phyloP scores from a whole-genome alignment of 2,329 filamentous ascomycete species.

The Colletotrichum ledebouriae region DNA sequence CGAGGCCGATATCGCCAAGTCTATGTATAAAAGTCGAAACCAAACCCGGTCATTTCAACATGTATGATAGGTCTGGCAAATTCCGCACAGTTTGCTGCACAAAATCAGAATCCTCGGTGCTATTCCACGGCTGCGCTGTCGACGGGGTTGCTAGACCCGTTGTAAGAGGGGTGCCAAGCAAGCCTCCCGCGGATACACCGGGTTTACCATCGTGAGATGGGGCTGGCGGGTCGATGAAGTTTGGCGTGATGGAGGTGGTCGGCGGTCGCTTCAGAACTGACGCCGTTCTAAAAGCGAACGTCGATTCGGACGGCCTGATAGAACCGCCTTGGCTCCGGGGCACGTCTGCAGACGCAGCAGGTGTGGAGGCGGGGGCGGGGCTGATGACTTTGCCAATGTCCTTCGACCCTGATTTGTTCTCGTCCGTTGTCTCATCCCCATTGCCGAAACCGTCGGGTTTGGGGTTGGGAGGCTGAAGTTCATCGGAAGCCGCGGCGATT shows the following conservation, averaged over 20 bases:
- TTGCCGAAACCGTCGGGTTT: constrained; percentile 21
- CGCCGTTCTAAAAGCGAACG: constrained; percentile 26
- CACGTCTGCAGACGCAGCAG: constrained; percentile 1
- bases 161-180: constrained; percentile 22
- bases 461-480: background rate
- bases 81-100: constrained; percentile 53
- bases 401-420: constrained; percentile 31
- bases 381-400: constrained; percentile 37
- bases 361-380: constrained; percentile 38
- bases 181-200: constrained; percentile 21
- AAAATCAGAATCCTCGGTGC: constrained; percentile 49
- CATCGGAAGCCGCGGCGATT: constrained; percentile 1
- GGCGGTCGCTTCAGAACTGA: constrained; percentile 30
- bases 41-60: constrained; percentile 53
- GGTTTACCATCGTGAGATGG: constrained; percentile 24
- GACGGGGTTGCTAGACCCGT: constrained; percentile 18
- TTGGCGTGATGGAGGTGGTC: constrained; percentile 25
- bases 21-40: constrained; percentile 1
- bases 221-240: constrained; percentile 15
- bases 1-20: constrained; percentile 18
- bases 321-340: constrained; percentile 28
- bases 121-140: constrained; percentile 16
- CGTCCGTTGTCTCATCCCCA: constrained; percentile 24
- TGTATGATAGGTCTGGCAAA: constrained; percentile 61
- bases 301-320: constrained; percentile 17